These are phyloP conservation scores for Phytopythium litorale DNA, from an alignment of 352 stramenopile species.

Conservation along the genomic window DNA sequence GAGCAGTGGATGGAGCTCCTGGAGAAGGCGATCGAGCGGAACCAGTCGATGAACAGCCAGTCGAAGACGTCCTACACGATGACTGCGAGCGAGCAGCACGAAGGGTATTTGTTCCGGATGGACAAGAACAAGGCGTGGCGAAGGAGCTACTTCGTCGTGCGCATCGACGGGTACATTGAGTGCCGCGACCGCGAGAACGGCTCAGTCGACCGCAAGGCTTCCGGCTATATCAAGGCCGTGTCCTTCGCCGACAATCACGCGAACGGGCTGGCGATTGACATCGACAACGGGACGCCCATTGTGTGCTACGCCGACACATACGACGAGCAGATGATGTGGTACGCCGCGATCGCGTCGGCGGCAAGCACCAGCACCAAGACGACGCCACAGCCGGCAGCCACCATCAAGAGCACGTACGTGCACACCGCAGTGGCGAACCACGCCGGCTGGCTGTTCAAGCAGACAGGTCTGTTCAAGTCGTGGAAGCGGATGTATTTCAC, in stretches of 20 bases:
- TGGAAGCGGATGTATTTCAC: constrained; percentile 84
- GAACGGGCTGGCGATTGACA: constrained; percentile 66
- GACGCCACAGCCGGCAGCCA: constrained; percentile 21
- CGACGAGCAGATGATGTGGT: constrained; percentile 83
- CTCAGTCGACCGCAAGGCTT: constrained; percentile 37
- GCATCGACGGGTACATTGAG: constrained; percentile 69
- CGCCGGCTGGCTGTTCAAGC: constrained; percentile 78
- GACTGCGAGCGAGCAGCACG: constrained; percentile 56
- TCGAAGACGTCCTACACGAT: constrained; percentile 75
- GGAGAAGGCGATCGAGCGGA: constrained; percentile 51
- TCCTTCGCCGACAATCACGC: constrained; percentile 66
- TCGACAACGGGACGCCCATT: constrained; percentile 56
- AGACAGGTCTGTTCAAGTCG: constrained; percentile 70
- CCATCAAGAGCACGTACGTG: constrained; percentile 76
- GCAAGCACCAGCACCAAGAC: constrained; percentile 47
- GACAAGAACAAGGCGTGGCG: constrained; percentile 57
- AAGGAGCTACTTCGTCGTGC: constrained; percentile 55
- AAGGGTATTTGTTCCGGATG: constrained; percentile 65
- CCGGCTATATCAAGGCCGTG: constrained; percentile 64
- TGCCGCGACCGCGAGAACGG: constrained; percentile 51
- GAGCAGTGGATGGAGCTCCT: constrained; percentile 48
- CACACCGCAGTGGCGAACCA: constrained; percentile 68
- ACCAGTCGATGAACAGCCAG: constrained; percentile 40
- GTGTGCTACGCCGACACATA: constrained; percentile 79
- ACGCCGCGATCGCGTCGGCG: constrained; percentile 58